Base-by-base conservation (phyloP, 176 grass and related monocot genomes). In the Pontederia crassipes region DNA sequence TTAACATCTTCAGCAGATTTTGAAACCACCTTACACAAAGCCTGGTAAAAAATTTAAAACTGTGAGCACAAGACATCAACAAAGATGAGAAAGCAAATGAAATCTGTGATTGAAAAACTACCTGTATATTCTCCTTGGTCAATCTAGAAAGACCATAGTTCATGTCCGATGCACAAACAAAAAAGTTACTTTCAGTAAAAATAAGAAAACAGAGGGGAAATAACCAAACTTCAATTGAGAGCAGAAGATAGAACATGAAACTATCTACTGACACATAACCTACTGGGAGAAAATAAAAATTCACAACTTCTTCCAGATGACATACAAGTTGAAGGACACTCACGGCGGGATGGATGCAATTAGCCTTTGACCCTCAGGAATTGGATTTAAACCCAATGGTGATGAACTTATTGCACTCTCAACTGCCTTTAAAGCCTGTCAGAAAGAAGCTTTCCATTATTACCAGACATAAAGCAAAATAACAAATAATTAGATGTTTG, bases 1-100 rank as follows among this genome's bases (percentile, higher is more conserved):
- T 97, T 97, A 45, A 85, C 83, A 80, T 88, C 93, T 76, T 97
- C 93, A 55, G 76, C 84, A 50, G 87, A 91, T 91, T 92, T 91
- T 68, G 93, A 54, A 75, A 97, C 84, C 29, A 97, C 72, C 74
- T 97, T 97, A 69, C 93, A 91, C 15, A 97, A 57, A 57, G 81
- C 87, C 93, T 97, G 56, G 59, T 46, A 60, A 48, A 65, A 28
- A 13, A 78, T 1, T 0, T 15, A 52, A 24, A 70, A 82, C 46
- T 27, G 53, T 10, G 59, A 49, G 32, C 61, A 48, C 14, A 76
- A 57, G 27, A 68, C 45, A 16, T 55, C 54, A 26, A 12, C 2
- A 58, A 49, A 28, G 45, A 66, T 66, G 9, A 8, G 48, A 15
- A 17, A 63, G 11, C 20, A 11, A 74, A 45, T 57, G 59, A 59